Conservation (phyloP, 257 asterid genomes). For the Orobanche coerulescens region DNA sequence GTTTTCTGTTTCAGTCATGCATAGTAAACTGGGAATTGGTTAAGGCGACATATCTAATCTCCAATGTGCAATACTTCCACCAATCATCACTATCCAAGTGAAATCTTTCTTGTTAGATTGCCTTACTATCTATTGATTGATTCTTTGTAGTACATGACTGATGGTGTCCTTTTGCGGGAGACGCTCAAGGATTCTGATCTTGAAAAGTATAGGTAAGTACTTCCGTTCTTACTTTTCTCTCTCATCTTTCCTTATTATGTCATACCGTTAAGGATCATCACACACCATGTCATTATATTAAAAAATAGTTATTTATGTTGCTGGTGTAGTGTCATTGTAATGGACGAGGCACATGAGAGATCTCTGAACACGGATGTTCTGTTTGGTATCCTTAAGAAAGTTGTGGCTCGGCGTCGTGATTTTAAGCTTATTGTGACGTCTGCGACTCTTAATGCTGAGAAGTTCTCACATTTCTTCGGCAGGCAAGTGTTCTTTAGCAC, state of each 20-base stretch:
- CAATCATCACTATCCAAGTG: no score
- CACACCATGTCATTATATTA: conserved; percentile 17
- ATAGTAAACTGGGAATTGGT: no score
- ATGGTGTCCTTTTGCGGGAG: conserved; percentile 96
- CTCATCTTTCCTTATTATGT: neutral
- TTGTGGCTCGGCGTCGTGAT: conserved; percentile 90
- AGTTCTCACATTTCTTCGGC: conserved; percentile 86
- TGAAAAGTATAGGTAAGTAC: conserved; percentile 92
- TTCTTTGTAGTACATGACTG: conserved; percentile 86
- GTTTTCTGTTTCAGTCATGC: neutral
- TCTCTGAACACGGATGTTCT: conserved; percentile 83
- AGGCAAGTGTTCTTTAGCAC: no score
- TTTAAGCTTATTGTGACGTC: conserved; percentile 97
- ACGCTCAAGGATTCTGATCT: conserved; percentile 89
- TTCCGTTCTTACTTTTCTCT: no score
- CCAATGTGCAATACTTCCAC: no score
- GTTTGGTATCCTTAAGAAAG: conserved; percentile 92
- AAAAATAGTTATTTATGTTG: no score
- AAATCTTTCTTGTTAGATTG: neutral
- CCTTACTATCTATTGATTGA: neutral
- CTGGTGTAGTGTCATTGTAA: conserved; percentile 77
- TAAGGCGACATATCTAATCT: no score
- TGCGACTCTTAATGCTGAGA: conserved; percentile 88
- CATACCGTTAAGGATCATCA: no score
- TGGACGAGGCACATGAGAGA: conserved; percentile 99